Evolutionary conservation across 257 asterid species (phyloP).

Genomic region (Solanum ossicruentum): DNA sequence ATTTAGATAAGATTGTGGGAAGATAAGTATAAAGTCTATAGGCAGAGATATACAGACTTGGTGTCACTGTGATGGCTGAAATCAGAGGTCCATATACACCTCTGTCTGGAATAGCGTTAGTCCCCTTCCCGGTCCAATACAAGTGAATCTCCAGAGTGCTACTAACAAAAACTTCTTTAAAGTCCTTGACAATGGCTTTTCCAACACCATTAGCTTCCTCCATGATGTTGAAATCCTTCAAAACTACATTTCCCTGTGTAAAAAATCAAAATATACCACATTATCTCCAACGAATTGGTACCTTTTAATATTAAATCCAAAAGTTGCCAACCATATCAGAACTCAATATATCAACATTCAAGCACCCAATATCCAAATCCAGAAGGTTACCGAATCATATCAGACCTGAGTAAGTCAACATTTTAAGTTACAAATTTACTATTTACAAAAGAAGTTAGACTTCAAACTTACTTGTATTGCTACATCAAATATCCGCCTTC

Average conservation of each 20-base stretch:
- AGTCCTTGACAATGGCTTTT: slow-evolving; percentile 34
- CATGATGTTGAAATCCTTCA: slow-evolving; percentile 45
- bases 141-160: slow-evolving; percentile 81
- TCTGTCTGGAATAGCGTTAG: slow-evolving; percentile 67
- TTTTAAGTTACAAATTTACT: not conserved
- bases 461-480: slow-evolving; percentile 64
- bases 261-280: not conserved
- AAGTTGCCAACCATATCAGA: not conserved
- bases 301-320: not conserved
- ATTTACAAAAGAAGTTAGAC: not conserved
- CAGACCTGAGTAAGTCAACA: not conserved
- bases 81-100: slow-evolving; percentile 87
- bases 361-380: not conserved
- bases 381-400: not conserved
- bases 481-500: slow-evolving; percentile 72
- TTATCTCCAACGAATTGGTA: not conserved
- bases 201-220: slow-evolving; percentile 59
- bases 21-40: not conserved
- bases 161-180: slow-evolving; percentile 30
- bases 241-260: slow-evolving; percentile 63
- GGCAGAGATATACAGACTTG: slow-evolving; percentile 36
- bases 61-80: slow-evolving; percentile 79
- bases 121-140: slow-evolving; percentile 93
- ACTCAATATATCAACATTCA: not conserved
- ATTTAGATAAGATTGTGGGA: slow-evolving; percentile 1